Conservation (phyloP, 192 early-diverging fungal species). For the Jimgerdemannia flammicorona region DNA sequence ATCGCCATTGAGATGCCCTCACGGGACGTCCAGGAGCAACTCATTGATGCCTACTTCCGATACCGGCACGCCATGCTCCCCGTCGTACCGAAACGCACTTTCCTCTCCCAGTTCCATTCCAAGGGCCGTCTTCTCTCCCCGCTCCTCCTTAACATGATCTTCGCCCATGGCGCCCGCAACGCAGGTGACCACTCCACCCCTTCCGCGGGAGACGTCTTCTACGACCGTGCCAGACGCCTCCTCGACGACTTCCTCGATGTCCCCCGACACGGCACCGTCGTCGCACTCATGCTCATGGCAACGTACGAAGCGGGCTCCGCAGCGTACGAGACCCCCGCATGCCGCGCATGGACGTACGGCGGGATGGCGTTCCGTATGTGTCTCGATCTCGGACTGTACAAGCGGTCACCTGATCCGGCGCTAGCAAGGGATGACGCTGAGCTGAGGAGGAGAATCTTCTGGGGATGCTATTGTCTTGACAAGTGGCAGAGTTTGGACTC, state of each 20-base stretch:
- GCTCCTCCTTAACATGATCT: slow-evolving; percentile 22
- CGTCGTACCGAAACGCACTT: slow-evolving; percentile 20
- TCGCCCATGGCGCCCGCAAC: slow-evolving; percentile 23
- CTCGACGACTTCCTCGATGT: slow-evolving; percentile 36
- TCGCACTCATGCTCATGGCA: slow-evolving; percentile 23
- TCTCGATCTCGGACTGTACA: slow-evolving; percentile 12
- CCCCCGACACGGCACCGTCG: slow-evolving; percentile 26
- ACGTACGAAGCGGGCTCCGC: slow-evolving; percentile 12
- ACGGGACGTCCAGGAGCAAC: slow-evolving; percentile 10
- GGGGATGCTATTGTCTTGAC: slow-evolving; percentile 29
- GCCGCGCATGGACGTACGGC: slow-evolving; percentile 14
- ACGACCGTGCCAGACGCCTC: slow-evolving; percentile 24
- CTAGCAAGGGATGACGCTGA: slow-evolving; percentile 24
- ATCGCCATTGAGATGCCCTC: slow-evolving; percentile 27
- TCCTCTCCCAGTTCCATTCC: slow-evolving; percentile 17
- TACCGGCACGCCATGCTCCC: slow-evolving; percentile 23
- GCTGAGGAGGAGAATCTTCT: slow-evolving; percentile 22
- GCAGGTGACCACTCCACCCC: not conserved
- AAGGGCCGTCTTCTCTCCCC: slow-evolving; percentile 18
- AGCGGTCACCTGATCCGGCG: slow-evolving; percentile 4
- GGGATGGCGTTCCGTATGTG: slow-evolving; percentile 25
- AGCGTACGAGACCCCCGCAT: not conserved
- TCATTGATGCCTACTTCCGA: slow-evolving; percentile 21
- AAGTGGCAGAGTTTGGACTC: slow-evolving; percentile 17
- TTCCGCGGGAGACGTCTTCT: slow-evolving; percentile 21